Base-by-base conservation (phyloP, 2,329 filamentous ascomycete genomes). In the Apiospora malaysiana region DNA sequence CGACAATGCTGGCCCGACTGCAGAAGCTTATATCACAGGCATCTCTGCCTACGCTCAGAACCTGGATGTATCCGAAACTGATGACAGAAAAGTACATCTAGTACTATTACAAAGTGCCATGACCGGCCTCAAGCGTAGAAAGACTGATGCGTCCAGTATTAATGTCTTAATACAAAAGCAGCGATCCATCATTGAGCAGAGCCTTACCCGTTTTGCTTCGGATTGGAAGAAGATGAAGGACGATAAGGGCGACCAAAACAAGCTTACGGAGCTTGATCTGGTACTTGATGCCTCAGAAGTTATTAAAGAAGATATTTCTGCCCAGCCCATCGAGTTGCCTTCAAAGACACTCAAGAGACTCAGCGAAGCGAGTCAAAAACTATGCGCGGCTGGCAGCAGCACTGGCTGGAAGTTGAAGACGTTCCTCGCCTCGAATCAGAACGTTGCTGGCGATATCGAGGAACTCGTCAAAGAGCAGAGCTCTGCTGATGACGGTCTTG, bases 391-490 rank as follows among this genome's bases (percentile, higher is more conserved):
- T 56, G 74, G 73, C 23, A 43, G 71, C 12, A 70, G 73, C 12
- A 63, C 76, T 49, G 75, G 74, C 12, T 80, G 79, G 79, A 79
- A 78, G 68, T 67, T 80, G 49, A 74, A 71, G 66, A 74, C 71
- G 32, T 80, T 80, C 56, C 75, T 80, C 10, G 68, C 77, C 4
- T 74, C 71, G 51, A 78, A 78, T 66, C 70, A 70, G 27, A 37
- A 45, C n/a, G n/a, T n/a, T 4, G 23, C 65, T n/a, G 14, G 32
- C 0, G 68, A 66, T 14, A 42, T 68, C 40, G 16, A 23, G 63
- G 49, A 32, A 69, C 42, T 73, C 68, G 12, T 71, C 75, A 68
- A 72, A 42, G 71, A 65, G 67, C 72, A 65, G 32, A 70, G 25
- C 63, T 51, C 46, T 45, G 75, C 25, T 23, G 68, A 51, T n/a